These are phyloP conservation scores for Thraustotheca clavata DNA, from an alignment of 352 stramenopile species.

Conservation along the genomic window DNA sequence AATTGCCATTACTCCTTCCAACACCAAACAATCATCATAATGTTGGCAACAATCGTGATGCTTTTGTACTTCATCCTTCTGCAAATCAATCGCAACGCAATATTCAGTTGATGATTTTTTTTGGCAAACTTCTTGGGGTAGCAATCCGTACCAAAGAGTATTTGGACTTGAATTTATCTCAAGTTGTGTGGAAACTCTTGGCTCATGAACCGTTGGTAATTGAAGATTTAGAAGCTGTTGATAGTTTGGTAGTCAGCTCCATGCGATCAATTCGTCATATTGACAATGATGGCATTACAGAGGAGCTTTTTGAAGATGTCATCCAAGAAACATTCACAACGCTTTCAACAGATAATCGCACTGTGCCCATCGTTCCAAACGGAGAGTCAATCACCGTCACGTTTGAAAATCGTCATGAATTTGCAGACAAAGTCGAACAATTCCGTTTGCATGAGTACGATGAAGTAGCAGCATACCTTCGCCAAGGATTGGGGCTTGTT, in stretches of 20 bases:
- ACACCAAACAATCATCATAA: conserved; percentile 84
- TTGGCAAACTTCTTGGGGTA: conserved; percentile 89
- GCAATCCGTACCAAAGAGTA: conserved; percentile 82
- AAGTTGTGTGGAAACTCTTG: conserved; percentile 85
- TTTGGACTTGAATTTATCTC: conserved; percentile 70
- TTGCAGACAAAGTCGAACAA: conserved; percentile 69
- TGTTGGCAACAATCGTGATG: conserved; percentile 79
- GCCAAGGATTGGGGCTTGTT: conserved; percentile 54
- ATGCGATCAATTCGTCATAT: conserved; percentile 80
- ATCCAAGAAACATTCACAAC: conserved; percentile 88
- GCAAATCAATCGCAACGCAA: conserved; percentile 24
- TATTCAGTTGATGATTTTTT: conserved; percentile 81
- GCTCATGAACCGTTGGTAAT: conserved; percentile 52
- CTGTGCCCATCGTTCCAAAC: conserved; percentile 52
- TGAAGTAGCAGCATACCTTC: conserved; percentile 27
- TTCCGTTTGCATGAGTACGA: conserved; percentile 74
- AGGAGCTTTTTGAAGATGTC: conserved; percentile 85
- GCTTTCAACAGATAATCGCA: conserved; percentile 68
- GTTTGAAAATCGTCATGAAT: conserved; percentile 67
- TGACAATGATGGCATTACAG: conserved; percentile 49
- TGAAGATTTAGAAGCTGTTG: conserved; percentile 78
- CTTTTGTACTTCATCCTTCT: conserved; percentile 82
- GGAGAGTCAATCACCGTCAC: conserved; percentile 63
- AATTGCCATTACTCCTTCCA: conserved; percentile 74
- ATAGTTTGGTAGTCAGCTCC: conserved; percentile 78